Evolutionary conservation across 192 early-diverging fungal genomes (phyloP).

Genomic region (Pilaira anomala): DNA sequence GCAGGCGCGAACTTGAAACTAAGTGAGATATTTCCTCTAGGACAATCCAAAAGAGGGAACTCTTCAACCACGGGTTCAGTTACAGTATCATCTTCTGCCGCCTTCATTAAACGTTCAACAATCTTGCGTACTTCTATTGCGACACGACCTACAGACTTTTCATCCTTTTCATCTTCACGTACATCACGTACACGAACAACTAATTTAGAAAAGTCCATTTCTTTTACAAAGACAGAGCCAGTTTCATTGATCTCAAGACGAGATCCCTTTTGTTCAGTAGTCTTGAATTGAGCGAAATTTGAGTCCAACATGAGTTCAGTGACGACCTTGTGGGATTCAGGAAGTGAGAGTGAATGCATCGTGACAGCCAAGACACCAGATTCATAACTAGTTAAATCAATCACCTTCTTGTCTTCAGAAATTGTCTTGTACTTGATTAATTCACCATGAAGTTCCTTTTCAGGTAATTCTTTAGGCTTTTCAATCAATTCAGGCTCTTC

Average conservation of each 20-base stretch:
- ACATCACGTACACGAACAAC: slow-evolving; percentile 36
- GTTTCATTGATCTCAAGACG: slow-evolving; percentile 38
- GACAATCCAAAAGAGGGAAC: slow-evolving; percentile 14
- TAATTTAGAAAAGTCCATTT: slow-evolving; percentile 56
- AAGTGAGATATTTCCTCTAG: slow-evolving; percentile 35
- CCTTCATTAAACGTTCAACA: background rate
- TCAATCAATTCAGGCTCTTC: slow-evolving; percentile 12
- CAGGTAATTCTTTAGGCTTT: slow-evolving; percentile 15
- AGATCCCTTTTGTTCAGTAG: slow-evolving; percentile 35
- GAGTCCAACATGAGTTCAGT: slow-evolving; percentile 49
- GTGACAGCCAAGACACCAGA: slow-evolving; percentile 55
- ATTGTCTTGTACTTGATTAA: slow-evolving; percentile 24
- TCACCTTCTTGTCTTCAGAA: slow-evolving; percentile 17
- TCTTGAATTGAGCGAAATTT: slow-evolving; percentile 42
- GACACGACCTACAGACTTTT: slow-evolving; percentile 4
- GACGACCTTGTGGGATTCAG: slow-evolving; percentile 19
- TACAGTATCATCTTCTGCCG: slow-evolving; percentile 2
- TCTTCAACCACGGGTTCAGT: slow-evolving; percentile 10
- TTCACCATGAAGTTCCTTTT: slow-evolving; percentile 39
- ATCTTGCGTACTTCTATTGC: background rate
- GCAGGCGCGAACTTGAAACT: slow-evolving; percentile 47
- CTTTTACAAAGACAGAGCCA: slow-evolving; percentile 52
- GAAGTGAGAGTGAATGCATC: slow-evolving; percentile 42
- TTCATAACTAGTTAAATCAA: slow-evolving; percentile 34
- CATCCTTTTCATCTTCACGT: slow-evolving; percentile 39